Percentiles rank a stretch among this genome's conserved stretches.
These are phyloP conservation scores for Boletus subparvulus DNA, from an alignment of 768 basidiomycete species.

Conservation along the genomic window DNA sequence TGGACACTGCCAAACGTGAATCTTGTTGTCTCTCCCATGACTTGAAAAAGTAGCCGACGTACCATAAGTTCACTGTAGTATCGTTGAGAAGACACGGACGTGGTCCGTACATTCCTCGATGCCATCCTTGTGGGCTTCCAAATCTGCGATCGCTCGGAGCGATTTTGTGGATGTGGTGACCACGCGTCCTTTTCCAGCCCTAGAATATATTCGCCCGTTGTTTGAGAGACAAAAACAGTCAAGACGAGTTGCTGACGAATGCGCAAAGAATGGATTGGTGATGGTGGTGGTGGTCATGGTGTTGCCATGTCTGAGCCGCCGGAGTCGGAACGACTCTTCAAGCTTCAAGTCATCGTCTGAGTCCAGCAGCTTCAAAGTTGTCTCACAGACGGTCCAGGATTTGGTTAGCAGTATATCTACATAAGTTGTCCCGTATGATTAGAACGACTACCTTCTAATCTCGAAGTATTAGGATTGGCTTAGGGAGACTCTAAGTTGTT, in stretches of 20 bases:
- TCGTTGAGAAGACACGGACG: conserved; percentile 51
- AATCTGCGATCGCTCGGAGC: conserved; percentile 71
- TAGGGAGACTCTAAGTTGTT: no score
- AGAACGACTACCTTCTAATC: no score
- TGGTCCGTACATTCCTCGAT: conserved; percentile 73
- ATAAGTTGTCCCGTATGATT: no score
- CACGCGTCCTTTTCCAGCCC: conserved; percentile 77
- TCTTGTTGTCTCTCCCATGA: conserved; percentile 83
- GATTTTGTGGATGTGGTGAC: conserved; percentile 73
- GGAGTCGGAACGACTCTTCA: no score
- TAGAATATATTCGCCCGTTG: conserved; percentile 84
- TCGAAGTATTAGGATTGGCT: no score
- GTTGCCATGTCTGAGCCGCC: background rate
- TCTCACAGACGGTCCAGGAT: no score
- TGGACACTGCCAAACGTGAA: conserved; percentile 69
- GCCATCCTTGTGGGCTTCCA: conserved; percentile 80
- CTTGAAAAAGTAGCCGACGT: conserved; percentile 26
- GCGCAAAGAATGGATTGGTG: conserved; percentile 75
- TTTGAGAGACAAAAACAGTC: conserved; percentile 63
- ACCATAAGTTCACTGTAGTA: background rate
- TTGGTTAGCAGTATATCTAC: no score
- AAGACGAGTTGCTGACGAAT: conserved; percentile 65
- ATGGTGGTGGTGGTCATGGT: conserved; percentile 38
- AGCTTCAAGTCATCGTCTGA: no score
- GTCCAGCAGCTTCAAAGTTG: no score